These are phyloP conservation scores for Neurospora sp. DNA, from an alignment of 495 filamentous ascomycete genomes.

Conservation along the genomic window DNA sequence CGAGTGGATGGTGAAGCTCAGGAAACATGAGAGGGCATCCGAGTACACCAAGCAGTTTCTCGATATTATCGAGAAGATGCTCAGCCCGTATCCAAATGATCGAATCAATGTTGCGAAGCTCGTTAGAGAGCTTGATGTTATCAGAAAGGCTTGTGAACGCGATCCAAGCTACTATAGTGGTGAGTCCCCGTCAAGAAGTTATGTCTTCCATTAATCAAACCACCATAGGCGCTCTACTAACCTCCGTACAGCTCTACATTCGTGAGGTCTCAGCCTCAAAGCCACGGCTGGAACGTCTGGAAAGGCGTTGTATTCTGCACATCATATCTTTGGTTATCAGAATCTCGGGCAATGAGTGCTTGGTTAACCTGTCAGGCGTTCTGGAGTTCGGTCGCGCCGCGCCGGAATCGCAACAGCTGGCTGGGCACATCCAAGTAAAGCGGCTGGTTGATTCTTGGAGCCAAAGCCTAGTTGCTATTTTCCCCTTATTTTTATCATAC, in stretches of 20 bases:
- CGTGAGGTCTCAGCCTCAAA: background rate
- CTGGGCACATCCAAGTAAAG: too few relatives aligned
- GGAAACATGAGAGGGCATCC: too few relatives aligned
- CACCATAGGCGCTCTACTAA: background rate
- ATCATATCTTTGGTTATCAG: too few relatives aligned
- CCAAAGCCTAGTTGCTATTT: background rate
- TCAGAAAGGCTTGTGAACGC: background rate
- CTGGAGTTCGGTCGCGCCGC: too few relatives aligned
- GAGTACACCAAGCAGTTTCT: too few relatives aligned
- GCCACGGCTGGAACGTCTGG: background rate
- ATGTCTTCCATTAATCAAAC: background rate
- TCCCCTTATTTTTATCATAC: background rate
- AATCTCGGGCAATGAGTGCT: too few relatives aligned
- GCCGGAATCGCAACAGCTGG: too few relatives aligned
- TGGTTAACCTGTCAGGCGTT: too few relatives aligned
- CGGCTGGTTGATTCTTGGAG: background rate
- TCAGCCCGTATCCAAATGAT: too few relatives aligned
- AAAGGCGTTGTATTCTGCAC: background rate
- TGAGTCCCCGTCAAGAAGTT: background rate
- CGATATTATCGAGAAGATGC: too few relatives aligned
- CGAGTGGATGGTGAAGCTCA: too few relatives aligned
- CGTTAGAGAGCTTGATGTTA: accelerated
- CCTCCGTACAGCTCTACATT: background rate
- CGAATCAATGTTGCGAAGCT: too few relatives aligned
- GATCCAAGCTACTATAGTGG: background rate